These are phyloP conservation scores for Cutaneotrichosporon sp. DNA, from an alignment of 1,284 basidiomycete genomes.

Conservation along the genomic window DNA sequence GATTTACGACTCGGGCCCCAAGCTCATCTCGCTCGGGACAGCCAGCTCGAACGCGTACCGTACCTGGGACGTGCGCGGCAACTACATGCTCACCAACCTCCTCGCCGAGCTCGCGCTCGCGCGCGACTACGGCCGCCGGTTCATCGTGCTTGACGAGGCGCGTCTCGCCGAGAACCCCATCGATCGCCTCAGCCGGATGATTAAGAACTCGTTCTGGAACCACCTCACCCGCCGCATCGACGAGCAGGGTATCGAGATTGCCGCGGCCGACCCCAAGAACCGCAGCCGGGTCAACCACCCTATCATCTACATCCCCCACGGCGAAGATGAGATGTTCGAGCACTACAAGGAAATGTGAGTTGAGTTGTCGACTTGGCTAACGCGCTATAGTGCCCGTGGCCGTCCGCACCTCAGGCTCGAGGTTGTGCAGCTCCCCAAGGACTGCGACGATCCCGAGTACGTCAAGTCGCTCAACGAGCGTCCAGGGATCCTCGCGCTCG, in stretches of 20 bases:
- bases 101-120: constrained; percentile 97
- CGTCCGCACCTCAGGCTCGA: constrained; percentile 89
- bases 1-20: constrained; percentile 94
- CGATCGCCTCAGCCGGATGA: constrained; percentile 95
- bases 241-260: constrained; percentile 93
- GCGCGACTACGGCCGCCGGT: constrained; percentile 90
- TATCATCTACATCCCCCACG: constrained; percentile 90
- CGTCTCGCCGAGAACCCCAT: constrained; percentile 96
- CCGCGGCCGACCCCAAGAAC: constrained; percentile 96
- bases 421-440: constrained; percentile 82
- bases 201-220: constrained; percentile 97
- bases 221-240: constrained; percentile 95
- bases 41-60: constrained; percentile 98
- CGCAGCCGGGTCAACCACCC: constrained; percentile 81
- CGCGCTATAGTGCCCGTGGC: constrained; percentile 55
- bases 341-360: constrained; percentile 69
- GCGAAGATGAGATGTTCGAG: constrained; percentile 88
- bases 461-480: constrained; percentile 91
- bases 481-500: constrained; percentile 90
- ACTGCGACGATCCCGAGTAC: constrained; percentile 82
- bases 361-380: constrained; percentile 1
- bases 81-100: constrained; percentile 97
- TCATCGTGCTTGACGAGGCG: constrained; percentile 96
- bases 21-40: constrained; percentile 92
- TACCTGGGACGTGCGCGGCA: constrained; percentile 91